A percentile compares a stretch with the other conserved stretches of the same genome.
Conservation (phyloP, 345 rosid genomes). For the Xanthoceras sorbifolium region DNA sequence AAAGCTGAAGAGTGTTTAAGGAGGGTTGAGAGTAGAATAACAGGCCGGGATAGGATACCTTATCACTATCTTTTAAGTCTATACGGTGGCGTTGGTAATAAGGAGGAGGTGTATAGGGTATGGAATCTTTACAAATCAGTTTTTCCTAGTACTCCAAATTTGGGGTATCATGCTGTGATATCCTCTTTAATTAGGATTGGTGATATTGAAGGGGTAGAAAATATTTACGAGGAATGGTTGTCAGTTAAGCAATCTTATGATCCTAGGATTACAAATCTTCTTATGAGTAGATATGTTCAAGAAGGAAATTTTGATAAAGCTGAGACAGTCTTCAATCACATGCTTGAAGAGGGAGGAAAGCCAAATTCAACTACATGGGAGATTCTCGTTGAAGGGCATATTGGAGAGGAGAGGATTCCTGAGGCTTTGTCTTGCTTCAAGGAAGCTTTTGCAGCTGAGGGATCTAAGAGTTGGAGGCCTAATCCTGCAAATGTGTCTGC, state of each 20-base stretch:
- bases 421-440: slow-evolving; percentile 65
- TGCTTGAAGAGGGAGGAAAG: slow-evolving; percentile 73
- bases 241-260: slow-evolving; percentile 64
- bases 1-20: slow-evolving; percentile 87
- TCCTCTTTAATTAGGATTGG: slow-evolving; percentile 66
- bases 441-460: slow-evolving; percentile 59
- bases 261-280: slow-evolving; percentile 81
- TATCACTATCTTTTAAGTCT: slow-evolving; percentile 87
- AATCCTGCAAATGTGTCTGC: slow-evolving; percentile 49
- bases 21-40: slow-evolving; percentile 78
- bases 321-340: slow-evolving; percentile 55
- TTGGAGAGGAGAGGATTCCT: slow-evolving; percentile 44
- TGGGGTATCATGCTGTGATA: slow-evolving; percentile 80
- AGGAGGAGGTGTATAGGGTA: slow-evolving; percentile 66
- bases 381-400: slow-evolving; percentile 72
- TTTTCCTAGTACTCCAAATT: slow-evolving; percentile 75
- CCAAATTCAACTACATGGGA: slow-evolving; percentile 87
- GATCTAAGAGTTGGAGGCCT: slow-evolving; percentile 72
- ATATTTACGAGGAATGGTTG: slow-evolving; percentile 77
- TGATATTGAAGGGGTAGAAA: slow-evolving; percentile 82
- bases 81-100: slow-evolving; percentile 73
- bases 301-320: slow-evolving; percentile 65
- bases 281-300: slow-evolving; percentile 62
- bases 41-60: slow-evolving; percentile 76
- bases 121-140: slow-evolving; percentile 81